Evolutionary conservation across 179 eudicot genomes (phyloP), one percentile per base, ranked within the genome.

Genomic region (Silene vulgaris): DNA sequence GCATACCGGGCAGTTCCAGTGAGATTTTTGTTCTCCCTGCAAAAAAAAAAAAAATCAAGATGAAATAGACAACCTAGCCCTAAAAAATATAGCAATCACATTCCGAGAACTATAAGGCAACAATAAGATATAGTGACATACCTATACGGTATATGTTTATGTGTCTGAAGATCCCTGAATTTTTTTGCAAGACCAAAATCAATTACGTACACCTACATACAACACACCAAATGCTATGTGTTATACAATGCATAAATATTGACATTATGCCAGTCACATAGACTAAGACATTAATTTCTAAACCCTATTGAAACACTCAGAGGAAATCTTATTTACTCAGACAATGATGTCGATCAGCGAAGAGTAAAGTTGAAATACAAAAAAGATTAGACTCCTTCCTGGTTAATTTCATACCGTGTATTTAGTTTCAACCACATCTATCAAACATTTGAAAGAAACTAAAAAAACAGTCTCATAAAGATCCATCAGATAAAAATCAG

Each of bases 1-100:
- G 98, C 98, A 83, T 93, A 93, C 40, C 98, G 96, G 76, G 97
- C 97, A 56, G 98, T 93, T 61, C 98, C 98, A 14, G 98, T 93
- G 69, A 91, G 91, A 71, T 88, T 91, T 81, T 93, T 93, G 77
- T 93, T 93, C 81, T 93, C 97, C 81, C 98, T 93, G 86, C 40
- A 66, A 76, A 43, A 72, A 16, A 66, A 76, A 43, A 72, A 16
- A 67, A 16, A 11, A 52, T 32, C 67, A 30, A 45, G 30, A 20
- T 45, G 52, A 28, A n/a, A 7, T 60, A 20, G 23, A 14, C 23
- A 32, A 5, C 9, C 73, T 43, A 52, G 3, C 17, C 59, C 59
- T 52, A 52, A 14, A 52, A 52, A n/a, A 43, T 52, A 52, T 14
- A 68, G 21, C 54, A 68, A 3, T 40, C 54, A 37, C 72, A 68